Evolutionary conservation across 176 grass and related monocot species (phyloP), one percentile per base, ranked within the genome.

Genomic region (Lolium perenne): DNA sequence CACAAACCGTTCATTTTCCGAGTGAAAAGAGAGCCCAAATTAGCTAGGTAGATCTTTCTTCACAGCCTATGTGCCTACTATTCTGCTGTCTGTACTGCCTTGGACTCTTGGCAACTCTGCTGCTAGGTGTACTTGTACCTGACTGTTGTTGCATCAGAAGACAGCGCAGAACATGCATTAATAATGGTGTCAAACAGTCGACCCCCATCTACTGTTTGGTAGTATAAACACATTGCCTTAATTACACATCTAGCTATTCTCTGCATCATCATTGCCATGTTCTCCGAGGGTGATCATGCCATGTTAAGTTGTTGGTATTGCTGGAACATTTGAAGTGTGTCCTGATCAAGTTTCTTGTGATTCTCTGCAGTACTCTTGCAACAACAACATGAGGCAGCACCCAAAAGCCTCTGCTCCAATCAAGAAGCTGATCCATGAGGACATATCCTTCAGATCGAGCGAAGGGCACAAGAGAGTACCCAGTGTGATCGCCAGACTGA

Each of bases 401-500:
- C 78, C 95, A 6, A 94, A 90, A 79, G 46, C 89, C n/a, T 51
- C 84, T 46, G 20, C 60, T 14, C 84, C 89, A 3, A 59, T 92
- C 38, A 92, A 91, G 81, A 92, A 90, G 75, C 32, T 94, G 22
- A 94, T 94, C 29, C 88, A 92, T 35, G 86, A 90, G 41, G 92
- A 94, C 65, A 74, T 89, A 4, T 92, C 90, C 21, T 82, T 83
- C 65, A 70, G 87, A 86, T 48, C 45, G 6, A 92, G 53, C 46
- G 94, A 88, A 65, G 35, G 32, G 11, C 86, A 77, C 5, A 99
- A 89, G 43, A 94, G 82, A 90, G 74, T 20, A 8, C 97, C 90
- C 4, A 77, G 90, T 57, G 94, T 99, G 20, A 88, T 99, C 51
- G 97, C 97, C 46, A 88, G 94, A 32, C 60, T 99, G 86, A 99